Evolutionary conservation across 345 rosid genomes (phyloP), one percentile per base, ranked within the genome.

Genomic region (Arabis hirsuta): DNA sequence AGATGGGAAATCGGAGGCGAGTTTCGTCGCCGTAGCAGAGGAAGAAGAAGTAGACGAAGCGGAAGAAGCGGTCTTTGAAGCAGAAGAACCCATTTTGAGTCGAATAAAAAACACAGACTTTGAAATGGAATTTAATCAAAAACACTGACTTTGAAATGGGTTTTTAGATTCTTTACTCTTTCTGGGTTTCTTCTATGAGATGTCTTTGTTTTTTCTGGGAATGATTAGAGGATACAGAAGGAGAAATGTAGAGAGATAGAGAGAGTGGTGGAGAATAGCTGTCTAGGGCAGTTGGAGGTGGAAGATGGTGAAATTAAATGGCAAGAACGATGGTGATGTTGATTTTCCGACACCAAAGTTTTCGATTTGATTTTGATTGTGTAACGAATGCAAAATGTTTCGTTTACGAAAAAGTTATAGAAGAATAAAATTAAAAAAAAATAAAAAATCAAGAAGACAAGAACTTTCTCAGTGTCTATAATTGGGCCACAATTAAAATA

Each of bases 1-100:
- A 0, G 76, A 69, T 9, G 79, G 66, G 38, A 13, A 71, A 50
- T 71, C 61, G 14, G 76, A 63, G 46, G 42, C 9, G 10, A 42
- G 52, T 36, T 57, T 65, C n/a, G 83, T 77, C 31, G 85, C 50
- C 9, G 66, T 56, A 12, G 69, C n/a, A 31, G 81, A 44, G 16
- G 82, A 73, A 32, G 76, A 62, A 0, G 36, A 32, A 43, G 84
- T 39, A 38, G 70, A 64, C 57, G 77, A 55, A 67, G 55, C 34
- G 36, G 62, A 72, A 47, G 48, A 29, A 64, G 41, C 54, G 43
- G 87, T 70, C 69, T 77, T 84, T 6, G 98, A 92, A 79, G 86
- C 80, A 22, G 90, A 79, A 78, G 90, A 88, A 39, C 97, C 98
- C 98, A 92, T 90, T 88, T 65, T 11, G n/a, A 53, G 9, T 53